Base-by-base conservation (phyloP, 1,284 basidiomycete species). In the Tilletia horrida region DNA sequence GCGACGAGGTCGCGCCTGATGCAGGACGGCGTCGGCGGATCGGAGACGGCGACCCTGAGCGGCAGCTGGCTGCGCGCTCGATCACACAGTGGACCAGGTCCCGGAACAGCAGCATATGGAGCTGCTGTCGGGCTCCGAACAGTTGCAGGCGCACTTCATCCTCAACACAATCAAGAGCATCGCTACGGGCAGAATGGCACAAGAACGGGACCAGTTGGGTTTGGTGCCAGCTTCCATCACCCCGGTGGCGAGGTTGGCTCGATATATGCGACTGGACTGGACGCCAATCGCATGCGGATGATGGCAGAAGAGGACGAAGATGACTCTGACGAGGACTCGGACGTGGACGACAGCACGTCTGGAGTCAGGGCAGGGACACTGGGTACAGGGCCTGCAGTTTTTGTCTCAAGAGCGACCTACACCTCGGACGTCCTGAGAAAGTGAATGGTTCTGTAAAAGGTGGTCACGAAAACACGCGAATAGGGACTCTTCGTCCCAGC, bases 301-400 rank as follows among this genome's bases (percentile, higher is more conserved):
- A 40, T 40, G 35, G 50, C 18, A 25, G 50, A 55, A 29, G 55
- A 59, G 29, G 55, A 59, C 13, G 55, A 40, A 8, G 55, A 59
- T n/a, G 55, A 59, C 16, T 59, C 55, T 1, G 55, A 59, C 2
- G 55, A 59, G 23, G 55, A 59, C 27, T 52, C 50, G 6, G 50
- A 52, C 27, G 23, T 13, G 1, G 50, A 52, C 3, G 50, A 25
- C 27, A 21, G 50, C 14, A 27, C 23, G 18, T 13, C 23, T 23
- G 50, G 50, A 14, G 50, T 52, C 23, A 21, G 50, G 14, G 21
- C 11, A 3, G 50, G 27, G 14, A 21, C 23, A 2, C 1, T 52
- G 21, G 50, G 50, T 13, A 25, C 27, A 21, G 55, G 55, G 8
- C 55, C 55, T 35, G 29, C 55, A 27, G 29, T 59, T 1, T 16